Evolutionary conservation across 2,329 filamentous ascomycete species (phyloP).

Genomic region (Immersiporthe knoxdaviesiana): DNA sequence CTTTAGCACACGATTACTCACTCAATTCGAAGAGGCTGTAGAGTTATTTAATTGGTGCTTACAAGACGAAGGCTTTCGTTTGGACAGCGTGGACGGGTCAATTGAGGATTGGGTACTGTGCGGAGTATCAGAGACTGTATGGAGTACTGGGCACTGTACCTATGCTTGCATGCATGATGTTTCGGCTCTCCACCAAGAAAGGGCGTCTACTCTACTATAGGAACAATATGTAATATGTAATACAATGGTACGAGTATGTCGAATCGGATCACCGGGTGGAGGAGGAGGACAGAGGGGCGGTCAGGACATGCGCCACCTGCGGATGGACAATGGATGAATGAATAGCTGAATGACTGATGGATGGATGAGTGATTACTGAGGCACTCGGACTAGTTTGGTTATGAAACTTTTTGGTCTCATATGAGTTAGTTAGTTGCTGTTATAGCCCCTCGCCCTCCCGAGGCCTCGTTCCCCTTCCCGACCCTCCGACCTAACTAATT

Average conservation of each 20-base stretch:
- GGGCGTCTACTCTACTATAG: too few relatives aligned
- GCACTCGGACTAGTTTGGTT: not conserved
- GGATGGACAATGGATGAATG: not conserved
- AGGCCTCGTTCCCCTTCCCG: not conserved
- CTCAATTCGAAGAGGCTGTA: too few relatives aligned
- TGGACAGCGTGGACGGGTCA: too few relatives aligned
- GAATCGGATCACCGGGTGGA: not conserved
- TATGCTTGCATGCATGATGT: not conserved
- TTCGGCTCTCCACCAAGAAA: not conserved
- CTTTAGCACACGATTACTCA: too few relatives aligned
- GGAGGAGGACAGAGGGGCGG: not conserved
- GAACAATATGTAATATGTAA: too few relatives aligned
- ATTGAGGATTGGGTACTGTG: too few relatives aligned
- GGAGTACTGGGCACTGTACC: too few relatives aligned
- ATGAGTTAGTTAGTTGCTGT: too few relatives aligned
- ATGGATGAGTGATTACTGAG: not conserved
- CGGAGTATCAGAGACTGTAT: too few relatives aligned
- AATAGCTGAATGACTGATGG: not conserved
- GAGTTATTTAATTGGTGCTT: too few relatives aligned
- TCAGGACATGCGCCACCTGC: not conserved
- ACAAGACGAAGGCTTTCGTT: too few relatives aligned
- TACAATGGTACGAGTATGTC: not conserved
- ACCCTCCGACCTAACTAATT: not conserved
- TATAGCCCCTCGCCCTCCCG: not conserved
- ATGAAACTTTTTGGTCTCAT: slow-evolving; percentile 1